Evolutionary conservation across 1,139 yeast genomes (phyloP).

Genomic region (Hansenula sp.): DNA sequence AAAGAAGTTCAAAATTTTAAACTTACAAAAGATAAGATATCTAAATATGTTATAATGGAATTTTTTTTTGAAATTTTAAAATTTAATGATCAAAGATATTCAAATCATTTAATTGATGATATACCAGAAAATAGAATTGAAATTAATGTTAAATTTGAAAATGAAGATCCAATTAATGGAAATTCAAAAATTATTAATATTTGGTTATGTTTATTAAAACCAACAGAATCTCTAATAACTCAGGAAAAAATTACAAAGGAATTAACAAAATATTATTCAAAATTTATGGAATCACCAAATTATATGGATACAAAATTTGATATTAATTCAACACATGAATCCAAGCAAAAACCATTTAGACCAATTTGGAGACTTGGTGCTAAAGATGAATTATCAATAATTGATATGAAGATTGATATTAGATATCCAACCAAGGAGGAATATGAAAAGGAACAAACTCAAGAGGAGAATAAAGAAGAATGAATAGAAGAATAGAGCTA

Average conservation of each 20-base stretch:
- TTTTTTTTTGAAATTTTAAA: slow-evolving; percentile 8
- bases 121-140: slow-evolving; percentile 8
- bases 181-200: not conserved
- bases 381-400: slow-evolving; percentile 8
- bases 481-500: not conserved
- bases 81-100: slow-evolving; percentile 7
- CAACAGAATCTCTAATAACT: not conserved
- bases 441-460: too few relatives aligned
- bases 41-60: slow-evolving; percentile 6
- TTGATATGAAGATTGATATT: slow-evolving; percentile 4
- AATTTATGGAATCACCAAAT: not conserved
- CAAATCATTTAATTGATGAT: not conserved
- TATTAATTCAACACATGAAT: not conserved
- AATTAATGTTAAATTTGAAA: slow-evolving; percentile 7
- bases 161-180: not conserved
- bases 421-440: not conserved
- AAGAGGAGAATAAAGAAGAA: not conserved
- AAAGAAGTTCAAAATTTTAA: not conserved
- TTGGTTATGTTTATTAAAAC: slow-evolving; percentile 8
- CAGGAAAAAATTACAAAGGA: not conserved
- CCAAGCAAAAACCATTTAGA: not conserved
- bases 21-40: slow-evolving; percentile 2
- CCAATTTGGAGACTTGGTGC: slow-evolving; percentile 14
- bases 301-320: not conserved
- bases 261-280: not conserved